Conservation (phyloP, 2,329 filamentous ascomycete species). For the Metarhizium humberi region DNA sequence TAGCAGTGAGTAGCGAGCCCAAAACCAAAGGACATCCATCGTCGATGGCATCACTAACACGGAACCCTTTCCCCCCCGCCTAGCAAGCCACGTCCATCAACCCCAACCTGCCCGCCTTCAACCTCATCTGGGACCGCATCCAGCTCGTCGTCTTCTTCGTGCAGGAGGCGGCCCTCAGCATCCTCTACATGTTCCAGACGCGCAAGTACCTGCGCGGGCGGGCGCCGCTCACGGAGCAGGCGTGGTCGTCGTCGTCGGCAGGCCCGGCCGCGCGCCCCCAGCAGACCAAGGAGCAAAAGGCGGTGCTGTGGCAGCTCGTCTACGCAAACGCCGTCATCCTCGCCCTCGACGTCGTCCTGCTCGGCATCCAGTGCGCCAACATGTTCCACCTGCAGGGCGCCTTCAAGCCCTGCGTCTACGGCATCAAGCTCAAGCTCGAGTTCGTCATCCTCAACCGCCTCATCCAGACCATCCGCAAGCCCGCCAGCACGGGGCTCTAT, state of each 20-base stretch:
- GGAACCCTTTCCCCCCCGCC: no score
- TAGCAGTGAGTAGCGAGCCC: conserved; percentile 24
- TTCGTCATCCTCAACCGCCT: conserved; percentile 30
- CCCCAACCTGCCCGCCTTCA: conserved; percentile 12
- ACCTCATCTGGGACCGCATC: conserved; percentile 38
- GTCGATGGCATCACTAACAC: no score
- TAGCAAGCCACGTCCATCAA: conserved; percentile 18
- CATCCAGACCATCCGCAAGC: conserved; percentile 16
- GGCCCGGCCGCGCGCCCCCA: conserved; percentile 17
- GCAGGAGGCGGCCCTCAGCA: conserved; percentile 41
- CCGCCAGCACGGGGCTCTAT: no score
- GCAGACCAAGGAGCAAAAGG: conserved; percentile 11
- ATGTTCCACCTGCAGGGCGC: conserved; percentile 26
- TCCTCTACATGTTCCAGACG: conserved; percentile 33
- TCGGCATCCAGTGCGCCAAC: conserved; percentile 26
- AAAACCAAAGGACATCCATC: no score
- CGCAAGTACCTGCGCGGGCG: conserved; percentile 8
- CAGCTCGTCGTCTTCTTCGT: conserved; percentile 44
- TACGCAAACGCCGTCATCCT: conserved; percentile 37
- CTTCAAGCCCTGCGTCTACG: conserved; percentile 28
- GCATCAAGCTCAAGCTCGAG: conserved; percentile 30
- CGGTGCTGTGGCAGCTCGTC: conserved; percentile 28
- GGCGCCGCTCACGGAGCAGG: conserved; percentile 5
- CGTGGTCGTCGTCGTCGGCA: conserved; percentile 32
- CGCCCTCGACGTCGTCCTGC: conserved; percentile 32